These are phyloP conservation scores for Kazachstania sp. DNA, from an alignment of 1,139 yeast species.

Conservation along the genomic window DNA sequence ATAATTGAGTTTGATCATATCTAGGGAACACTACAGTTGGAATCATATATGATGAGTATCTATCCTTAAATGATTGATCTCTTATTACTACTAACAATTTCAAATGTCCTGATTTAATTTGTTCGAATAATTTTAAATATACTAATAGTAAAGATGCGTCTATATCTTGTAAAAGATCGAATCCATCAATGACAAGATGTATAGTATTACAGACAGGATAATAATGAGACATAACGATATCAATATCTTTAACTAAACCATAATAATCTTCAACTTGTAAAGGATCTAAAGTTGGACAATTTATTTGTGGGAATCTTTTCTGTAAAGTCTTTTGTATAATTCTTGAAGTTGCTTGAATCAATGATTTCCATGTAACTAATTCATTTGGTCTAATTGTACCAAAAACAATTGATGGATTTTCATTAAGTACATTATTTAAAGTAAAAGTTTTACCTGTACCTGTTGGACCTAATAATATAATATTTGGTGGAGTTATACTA, in stretches of 20 bases:
- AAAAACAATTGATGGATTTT: conserved; percentile 11
- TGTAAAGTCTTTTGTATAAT: conserved; percentile 16
- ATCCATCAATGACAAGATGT: conserved; percentile 25
- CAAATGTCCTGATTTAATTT: conserved; percentile 12
- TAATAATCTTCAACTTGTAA: conserved; percentile 27
- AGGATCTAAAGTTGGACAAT: conserved; percentile 20
- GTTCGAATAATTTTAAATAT: conserved; percentile 24
- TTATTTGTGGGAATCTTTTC: conserved; percentile 11
- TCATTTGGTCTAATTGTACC: conserved; percentile 18
- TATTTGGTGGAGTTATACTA: conserved; percentile 17
- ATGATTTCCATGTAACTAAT: conserved; percentile 28
- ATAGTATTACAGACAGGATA: conserved; percentile 8
- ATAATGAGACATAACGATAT: neutral
- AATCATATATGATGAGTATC: conserved; percentile 22
- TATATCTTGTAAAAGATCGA: conserved; percentile 27
- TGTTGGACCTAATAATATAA: conserved; percentile 25
- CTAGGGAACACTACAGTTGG: conserved; percentile 29
- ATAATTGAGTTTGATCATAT: conserved; percentile 20
- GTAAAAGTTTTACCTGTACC: conserved; percentile 27
- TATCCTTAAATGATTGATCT: conserved; percentile 19
- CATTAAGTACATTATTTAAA: conserved; percentile 14
- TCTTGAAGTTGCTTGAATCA: conserved; percentile 26
- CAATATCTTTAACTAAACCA: conserved; percentile 17
- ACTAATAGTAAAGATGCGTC: conserved; percentile 27
- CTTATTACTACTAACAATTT: conserved; percentile 22